Base-by-base conservation (phyloP, 2,329 filamentous ascomycete genomes). In the Basipetospora chlamydospora region DNA sequence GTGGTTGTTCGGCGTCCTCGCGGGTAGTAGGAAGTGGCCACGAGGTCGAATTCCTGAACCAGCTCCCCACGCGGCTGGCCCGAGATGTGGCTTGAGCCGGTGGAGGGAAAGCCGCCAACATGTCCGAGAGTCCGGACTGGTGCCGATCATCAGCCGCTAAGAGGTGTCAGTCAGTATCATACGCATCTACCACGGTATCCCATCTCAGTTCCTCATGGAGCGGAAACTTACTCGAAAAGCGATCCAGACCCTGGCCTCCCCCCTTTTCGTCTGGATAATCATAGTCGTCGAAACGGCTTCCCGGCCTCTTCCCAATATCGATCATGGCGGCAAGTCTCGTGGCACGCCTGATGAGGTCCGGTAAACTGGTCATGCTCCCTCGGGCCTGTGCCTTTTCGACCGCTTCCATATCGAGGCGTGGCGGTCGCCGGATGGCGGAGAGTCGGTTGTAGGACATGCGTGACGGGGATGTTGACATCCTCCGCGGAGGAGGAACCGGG, bases 361-460 rank as follows among this genome's bases (percentile, higher is more conserved):
- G 81, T 41, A 98, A 62, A 56, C 87, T 95, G 2, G 90, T 96
- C 43, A 94, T 65, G 52, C 87, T 95, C 4, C 85, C 87, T 49
- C 90, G 74, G 1, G 80, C 73, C 12, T 32, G 22, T 17, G 28
- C 29, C 29, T 31, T 33, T 55, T 95, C 85, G 12, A 83, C 82
- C 4, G 82, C 82, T 49, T 87, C 78, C 17, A 95, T 79, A 50
- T 95, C 77, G 4, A 95, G 61, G 25, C 72, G 73, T 3, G 84
- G 81, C 22, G 88, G 87, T 33, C 70, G 60, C 44, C 67, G 61
- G 39, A 77, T 63, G 10, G 66, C 69, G 9, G 73, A 75, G 17
- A 73, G 45, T 13, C 61, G 59, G 43, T 60, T 67, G 44, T 55
- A 64, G 1, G 55, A 10, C 10, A 21, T 26, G 10, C 12, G 42